phyloP scores from a whole-genome alignment of 2,329 filamentous ascomycete species.

The Aspergillus ruber region DNA sequence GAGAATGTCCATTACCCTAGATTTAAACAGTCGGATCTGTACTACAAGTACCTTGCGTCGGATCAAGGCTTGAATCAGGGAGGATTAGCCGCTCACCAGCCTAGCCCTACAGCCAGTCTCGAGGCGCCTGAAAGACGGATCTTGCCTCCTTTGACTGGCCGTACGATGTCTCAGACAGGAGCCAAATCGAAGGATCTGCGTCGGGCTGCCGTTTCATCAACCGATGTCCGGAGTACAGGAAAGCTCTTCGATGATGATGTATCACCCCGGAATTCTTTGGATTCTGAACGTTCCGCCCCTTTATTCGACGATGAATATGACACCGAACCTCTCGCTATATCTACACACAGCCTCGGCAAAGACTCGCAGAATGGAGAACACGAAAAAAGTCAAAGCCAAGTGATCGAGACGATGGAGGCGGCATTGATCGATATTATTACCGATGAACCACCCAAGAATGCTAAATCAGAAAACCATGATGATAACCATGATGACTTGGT shows the following conservation, averaged over 20 bases:
- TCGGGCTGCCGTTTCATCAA: slow-evolving; percentile 55
- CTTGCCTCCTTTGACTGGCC: slow-evolving; percentile 39
- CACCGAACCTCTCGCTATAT: slow-evolving; percentile 66
- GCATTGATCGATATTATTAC: slow-evolving; percentile 90
- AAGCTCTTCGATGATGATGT: slow-evolving; percentile 41
- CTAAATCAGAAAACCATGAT: slow-evolving; percentile 22
- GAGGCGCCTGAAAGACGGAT: slow-evolving; percentile 32
- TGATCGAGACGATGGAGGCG: slow-evolving; percentile 88
- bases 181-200: slow-evolving; percentile 48
- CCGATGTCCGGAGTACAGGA: slow-evolving; percentile 48
- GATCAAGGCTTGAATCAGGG: slow-evolving; percentile 54
- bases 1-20: slow-evolving; percentile 70
- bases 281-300: slow-evolving; percentile 53
- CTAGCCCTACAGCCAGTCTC: slow-evolving; percentile 12
- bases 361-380: slow-evolving; percentile 53
- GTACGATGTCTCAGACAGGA: slow-evolving; percentile 44
- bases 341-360: slow-evolving; percentile 71
- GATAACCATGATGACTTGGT: slow-evolving; percentile 17
- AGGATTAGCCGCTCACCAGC: slow-evolving; percentile 10
- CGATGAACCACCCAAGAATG: slow-evolving; percentile 52
- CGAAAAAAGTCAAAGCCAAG: slow-evolving; percentile 60
- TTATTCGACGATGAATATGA: slow-evolving; percentile 77
- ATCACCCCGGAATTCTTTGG: slow-evolving; percentile 61
- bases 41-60: slow-evolving; percentile 90
- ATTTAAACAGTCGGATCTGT: slow-evolving; percentile 90